Evolutionary conservation across 2,329 filamentous ascomycete genomes (phyloP).

Genomic region (Pseudonectria buxi): DNA sequence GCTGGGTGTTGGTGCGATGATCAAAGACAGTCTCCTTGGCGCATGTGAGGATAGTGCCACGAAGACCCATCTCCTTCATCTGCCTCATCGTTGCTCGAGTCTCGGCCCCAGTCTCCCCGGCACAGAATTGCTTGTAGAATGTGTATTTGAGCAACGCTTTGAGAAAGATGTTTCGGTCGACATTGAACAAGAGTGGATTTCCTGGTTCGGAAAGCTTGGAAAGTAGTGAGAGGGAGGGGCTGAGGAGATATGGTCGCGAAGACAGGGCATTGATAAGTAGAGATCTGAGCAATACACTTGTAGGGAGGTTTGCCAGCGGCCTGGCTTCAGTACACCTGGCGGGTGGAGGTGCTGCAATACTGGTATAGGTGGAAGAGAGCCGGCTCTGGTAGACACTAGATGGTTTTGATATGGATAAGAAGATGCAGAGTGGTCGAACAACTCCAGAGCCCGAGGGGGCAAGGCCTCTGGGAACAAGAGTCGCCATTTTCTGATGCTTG

Average conservation of each 20-base stretch:
- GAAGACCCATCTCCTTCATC: constrained; percentile 44
- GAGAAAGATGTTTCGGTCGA: constrained; percentile 45
- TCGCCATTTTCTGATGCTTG: too few relatives aligned
- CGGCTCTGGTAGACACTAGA: too few relatives aligned
- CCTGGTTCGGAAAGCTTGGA: constrained; percentile 26
- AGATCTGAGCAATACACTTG: constrained; percentile 31
- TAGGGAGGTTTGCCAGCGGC: constrained; percentile 26
- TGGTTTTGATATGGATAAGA: too few relatives aligned
- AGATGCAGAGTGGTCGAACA: too few relatives aligned
- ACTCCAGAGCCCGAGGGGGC: too few relatives aligned
- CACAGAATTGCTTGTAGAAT: constrained; percentile 50
- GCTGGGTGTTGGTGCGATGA: constrained; percentile 21
- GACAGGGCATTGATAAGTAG: constrained; percentile 40
- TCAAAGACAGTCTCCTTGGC: constrained; percentile 39
- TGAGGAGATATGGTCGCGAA: constrained; percentile 34
- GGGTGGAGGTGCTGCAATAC: too few relatives aligned
- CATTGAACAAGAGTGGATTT: constrained; percentile 32
- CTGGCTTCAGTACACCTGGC: too few relatives aligned
- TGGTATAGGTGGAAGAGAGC: too few relatives aligned
- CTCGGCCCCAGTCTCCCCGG: constrained; percentile 41
- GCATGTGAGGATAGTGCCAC: constrained; percentile 51
- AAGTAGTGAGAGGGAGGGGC: constrained; percentile 32
- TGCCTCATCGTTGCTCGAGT: constrained; percentile 36
- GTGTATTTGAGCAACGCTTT: constrained; percentile 42
- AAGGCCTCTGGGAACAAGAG: too few relatives aligned